Evolutionary conservation across 2,329 filamentous ascomycete species (phyloP).

Genomic region (Penicillium sp.): DNA sequence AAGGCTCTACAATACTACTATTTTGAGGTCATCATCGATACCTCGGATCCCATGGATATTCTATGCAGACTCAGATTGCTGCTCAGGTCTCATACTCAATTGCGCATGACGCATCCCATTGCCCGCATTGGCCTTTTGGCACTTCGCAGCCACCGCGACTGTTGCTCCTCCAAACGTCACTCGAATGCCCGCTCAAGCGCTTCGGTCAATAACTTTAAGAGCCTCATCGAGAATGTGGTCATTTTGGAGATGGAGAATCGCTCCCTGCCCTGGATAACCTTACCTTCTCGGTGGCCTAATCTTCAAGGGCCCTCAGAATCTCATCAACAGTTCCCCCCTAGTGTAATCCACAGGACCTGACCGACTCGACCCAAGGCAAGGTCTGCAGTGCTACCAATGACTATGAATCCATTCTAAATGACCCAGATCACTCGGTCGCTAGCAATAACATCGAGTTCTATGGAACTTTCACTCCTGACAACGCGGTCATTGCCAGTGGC

Average conservation of each 20-base stretch:
- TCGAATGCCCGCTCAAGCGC: constrained; percentile 9
- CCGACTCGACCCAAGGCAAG: constrained; percentile 29
- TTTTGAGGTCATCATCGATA: no score
- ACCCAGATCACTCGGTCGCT: constrained; percentile 46
- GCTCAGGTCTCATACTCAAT: background rate
- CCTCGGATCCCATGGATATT: no score
- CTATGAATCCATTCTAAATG: constrained; percentile 46
- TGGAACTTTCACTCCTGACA: constrained; percentile 43
- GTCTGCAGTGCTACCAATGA: constrained; percentile 40
- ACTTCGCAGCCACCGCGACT: constrained; percentile 25
- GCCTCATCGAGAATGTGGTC: constrained; percentile 42
- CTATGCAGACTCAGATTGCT: background rate
- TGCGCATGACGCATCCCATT: constrained; percentile 24
- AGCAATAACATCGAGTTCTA: constrained; percentile 52
- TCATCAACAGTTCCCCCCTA: constrained; percentile 46
- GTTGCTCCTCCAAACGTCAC: constrained; percentile 12
- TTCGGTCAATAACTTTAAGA: constrained; percentile 33
- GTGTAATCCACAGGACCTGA: constrained; percentile 47
- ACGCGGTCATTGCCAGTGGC: constrained; percentile 38
- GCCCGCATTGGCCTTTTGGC: constrained; percentile 28
- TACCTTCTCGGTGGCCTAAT: constrained; percentile 47
- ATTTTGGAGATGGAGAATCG: constrained; percentile 48
- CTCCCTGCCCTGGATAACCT: constrained; percentile 49
- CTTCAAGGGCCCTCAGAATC: constrained; percentile 44
- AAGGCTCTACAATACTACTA: background rate